These are phyloP conservation scores for Tilletia walkeri DNA, from an alignment of 1,284 basidiomycete genomes.

Conservation along the genomic window DNA sequence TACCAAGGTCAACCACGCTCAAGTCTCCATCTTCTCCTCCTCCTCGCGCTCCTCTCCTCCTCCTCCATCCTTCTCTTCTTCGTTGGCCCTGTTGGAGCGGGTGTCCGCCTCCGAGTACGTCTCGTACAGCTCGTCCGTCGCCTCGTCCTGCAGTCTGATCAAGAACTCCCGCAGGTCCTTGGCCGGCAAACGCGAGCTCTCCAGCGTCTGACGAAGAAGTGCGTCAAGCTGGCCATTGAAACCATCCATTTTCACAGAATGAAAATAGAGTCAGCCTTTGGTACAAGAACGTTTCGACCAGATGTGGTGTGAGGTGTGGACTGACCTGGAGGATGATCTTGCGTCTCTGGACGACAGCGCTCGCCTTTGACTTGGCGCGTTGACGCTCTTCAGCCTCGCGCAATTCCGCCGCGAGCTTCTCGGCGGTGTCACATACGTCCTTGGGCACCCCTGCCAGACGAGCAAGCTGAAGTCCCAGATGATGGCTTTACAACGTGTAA, in stretches of 20 bases:
- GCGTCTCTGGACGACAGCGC: slow-evolving; percentile 64
- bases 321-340: slow-evolving; percentile 69
- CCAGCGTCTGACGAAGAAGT: slow-evolving; percentile 14
- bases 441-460: slow-evolving; percentile 1
- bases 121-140: slow-evolving; percentile 15
- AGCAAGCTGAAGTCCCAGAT: slow-evolving; percentile 6
- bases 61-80: background rate
- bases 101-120: slow-evolving; percentile 6
- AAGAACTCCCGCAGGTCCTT: slow-evolving; percentile 17
- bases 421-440: background rate
- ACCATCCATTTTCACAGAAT: too few relatives aligned
- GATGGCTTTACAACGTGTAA: background rate
- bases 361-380: slow-evolving; percentile 53
- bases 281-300: too few relatives aligned
- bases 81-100: too few relatives aligned
- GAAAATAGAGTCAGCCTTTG: too few relatives aligned
- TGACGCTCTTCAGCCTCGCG: background rate
- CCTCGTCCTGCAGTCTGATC: slow-evolving; percentile 9
- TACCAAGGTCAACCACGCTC: too few relatives aligned
- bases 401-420: background rate
- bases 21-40: too few relatives aligned
- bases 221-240: background rate
- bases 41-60: too few relatives aligned
- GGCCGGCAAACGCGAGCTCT: background rate
- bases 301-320: too few relatives aligned